Base-by-base conservation (phyloP, 331 rosid species). In the Acacia concinna region DNA sequence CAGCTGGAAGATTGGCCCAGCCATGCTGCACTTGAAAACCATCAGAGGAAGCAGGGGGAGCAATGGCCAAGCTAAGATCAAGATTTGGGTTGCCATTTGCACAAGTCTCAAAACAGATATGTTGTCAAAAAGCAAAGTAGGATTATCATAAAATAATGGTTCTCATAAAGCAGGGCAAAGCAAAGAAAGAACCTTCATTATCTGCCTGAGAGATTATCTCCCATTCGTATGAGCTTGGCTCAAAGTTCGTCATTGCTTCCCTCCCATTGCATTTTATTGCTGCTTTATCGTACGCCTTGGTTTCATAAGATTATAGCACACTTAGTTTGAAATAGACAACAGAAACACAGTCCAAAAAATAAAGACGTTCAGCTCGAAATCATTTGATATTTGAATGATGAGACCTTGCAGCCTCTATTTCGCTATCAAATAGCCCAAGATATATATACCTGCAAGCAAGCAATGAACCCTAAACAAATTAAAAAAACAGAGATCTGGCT, bases 331-430 rank as follows among this genome's bases (percentile, higher is more conserved):
- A 68, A 71, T 23, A 30, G 49, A 82, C 13, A 74, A 59, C 35
- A 62, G 38, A 40, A 47, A 65, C 17, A 60, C 65, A 77, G 77
- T 68, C 65, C 74, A 68, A 40, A 81, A 74, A 30, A 15, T 71
- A 70, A 5, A 64, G 59, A 74, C 60, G 79, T 47, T 49, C 75
- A 46, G 69, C 73, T 31, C 32, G 38, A 60, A 68, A 64, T 68
- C 74, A 60, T 64, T 31, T 68, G 60, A 82, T 77, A 35, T 47
- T 65, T 27, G 38, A 84, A 71, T 41, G 67, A 52, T 47, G 71
- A 79, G 87, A 90, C 98, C 98, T 94, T 91, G 98, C 98, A 79
- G 98, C 98, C 75, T 94, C 98, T 75, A 89, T 67, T 81, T 94
- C 98, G 76, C 92, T 94, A 75, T 88, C 97, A 70, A 91, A 94